Conservation (phyloP, 257 asterid genomes). For the Linderniella brevidens region DNA sequence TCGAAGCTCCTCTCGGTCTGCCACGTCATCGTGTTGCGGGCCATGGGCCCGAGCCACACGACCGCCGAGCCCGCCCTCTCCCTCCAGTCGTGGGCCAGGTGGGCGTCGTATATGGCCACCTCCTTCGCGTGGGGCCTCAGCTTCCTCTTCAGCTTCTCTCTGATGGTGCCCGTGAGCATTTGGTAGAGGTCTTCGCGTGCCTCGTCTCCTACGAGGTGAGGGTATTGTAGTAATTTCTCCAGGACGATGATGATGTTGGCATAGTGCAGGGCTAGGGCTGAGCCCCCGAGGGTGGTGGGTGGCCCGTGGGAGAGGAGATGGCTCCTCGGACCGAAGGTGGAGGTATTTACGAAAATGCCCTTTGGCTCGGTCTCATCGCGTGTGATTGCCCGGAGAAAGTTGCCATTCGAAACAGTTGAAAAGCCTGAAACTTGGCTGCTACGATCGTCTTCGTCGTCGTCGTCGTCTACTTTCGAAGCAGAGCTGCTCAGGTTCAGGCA, state of each 20-base stretch:
- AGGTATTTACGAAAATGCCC: conserved; percentile 15
- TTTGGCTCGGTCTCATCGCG: conserved; percentile 18
- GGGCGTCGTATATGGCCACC: conserved; percentile 43
- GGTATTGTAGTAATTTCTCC: conserved; percentile 61
- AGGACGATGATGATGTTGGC: conserved; percentile 59
- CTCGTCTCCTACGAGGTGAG: conserved; percentile 51
- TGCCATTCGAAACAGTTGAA: conserved; percentile 22
- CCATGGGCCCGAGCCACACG: conserved; percentile 64
- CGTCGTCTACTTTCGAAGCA: conserved; percentile 16
- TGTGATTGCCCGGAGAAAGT: conserved; percentile 11
- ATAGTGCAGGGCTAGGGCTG: conserved; percentile 66
- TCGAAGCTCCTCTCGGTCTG: conserved; percentile 81
- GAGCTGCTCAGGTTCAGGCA: no score
- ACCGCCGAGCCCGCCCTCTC: conserved; percentile 42
- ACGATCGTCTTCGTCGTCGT: conserved; percentile 10
- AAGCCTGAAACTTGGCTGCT: conserved; percentile 22
- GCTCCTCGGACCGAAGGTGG: conserved; percentile 26
- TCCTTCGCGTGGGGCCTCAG: conserved; percentile 25
- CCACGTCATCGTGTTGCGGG: conserved; percentile 93
- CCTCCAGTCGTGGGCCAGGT: conserved; percentile 79
- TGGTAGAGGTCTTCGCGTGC: conserved; percentile 69
- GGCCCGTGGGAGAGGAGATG: conserved; percentile 22
- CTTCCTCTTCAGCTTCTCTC: conserved; percentile 39
- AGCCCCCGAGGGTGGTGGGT: conserved; percentile 46
- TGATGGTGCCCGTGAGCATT: conserved; percentile 57